phyloP scores from a whole-genome alignment of 257 asterid species.

The Cinchona pubescens region DNA sequence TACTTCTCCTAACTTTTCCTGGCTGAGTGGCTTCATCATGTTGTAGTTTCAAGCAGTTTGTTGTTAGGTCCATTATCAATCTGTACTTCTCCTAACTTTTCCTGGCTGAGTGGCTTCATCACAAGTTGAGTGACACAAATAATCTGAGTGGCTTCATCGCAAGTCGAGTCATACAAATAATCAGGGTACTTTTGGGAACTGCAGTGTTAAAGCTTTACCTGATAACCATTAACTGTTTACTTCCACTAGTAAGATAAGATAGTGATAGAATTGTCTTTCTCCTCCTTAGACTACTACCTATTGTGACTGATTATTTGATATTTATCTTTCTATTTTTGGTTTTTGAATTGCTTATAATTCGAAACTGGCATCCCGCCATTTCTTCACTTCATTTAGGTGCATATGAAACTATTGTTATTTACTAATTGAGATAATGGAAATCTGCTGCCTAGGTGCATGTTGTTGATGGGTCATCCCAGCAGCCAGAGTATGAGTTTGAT shows the following conservation, averaged over 20 bases:
- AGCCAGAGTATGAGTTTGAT: constrained; percentile 87
- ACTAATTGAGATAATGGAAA: constrained; percentile 27
- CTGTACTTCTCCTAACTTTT: neutral
- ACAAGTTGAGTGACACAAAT: neutral
- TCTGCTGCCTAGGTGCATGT: constrained; percentile 65
- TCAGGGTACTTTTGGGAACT: neutral
- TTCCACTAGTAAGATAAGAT: neutral
- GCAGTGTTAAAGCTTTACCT: neutral
- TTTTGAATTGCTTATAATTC: neutral
- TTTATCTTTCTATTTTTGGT: neutral
- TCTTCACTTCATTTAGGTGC: constrained; percentile 4
- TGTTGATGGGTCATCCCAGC: constrained; percentile 90
- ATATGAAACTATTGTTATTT: constrained; percentile 4
- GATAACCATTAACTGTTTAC: neutral
- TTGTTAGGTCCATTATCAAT: neutral
- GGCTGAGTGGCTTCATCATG: neutral
- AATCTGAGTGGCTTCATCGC: neutral
- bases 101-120: neutral
- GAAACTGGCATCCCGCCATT: neutral
- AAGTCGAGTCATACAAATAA: neutral
- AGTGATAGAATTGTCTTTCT: neutral
- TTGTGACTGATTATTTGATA: neutral
- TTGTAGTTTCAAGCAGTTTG: too few species aligned
- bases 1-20: neutral
- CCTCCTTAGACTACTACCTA: neutral